Conservation (phyloP, 345 rosid species). For the Syzygium aqueum region DNA sequence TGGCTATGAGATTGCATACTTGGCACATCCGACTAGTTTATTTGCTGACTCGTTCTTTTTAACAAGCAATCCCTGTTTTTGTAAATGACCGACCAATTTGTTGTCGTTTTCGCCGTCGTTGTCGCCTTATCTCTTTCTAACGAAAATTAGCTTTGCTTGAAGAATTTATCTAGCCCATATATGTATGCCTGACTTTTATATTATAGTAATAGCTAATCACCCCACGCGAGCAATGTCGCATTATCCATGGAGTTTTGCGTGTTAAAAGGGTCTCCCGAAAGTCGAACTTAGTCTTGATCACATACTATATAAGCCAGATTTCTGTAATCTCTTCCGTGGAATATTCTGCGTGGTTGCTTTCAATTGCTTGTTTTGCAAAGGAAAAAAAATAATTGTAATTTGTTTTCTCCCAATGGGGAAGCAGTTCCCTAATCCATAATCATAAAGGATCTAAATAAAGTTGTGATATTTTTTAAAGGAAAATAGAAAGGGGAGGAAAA, state of each 20-base stretch:
- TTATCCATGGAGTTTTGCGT: not conserved
- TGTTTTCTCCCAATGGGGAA: too few relatives aligned
- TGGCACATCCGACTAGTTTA: not conserved
- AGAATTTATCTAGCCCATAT: not conserved
- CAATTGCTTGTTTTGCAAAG: not conserved
- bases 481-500: not conserved
- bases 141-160: not conserved
- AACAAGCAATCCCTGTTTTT: not conserved
- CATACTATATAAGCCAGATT: not conserved
- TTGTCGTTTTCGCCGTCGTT: not conserved
- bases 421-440: too few relatives aligned
- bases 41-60: not conserved
- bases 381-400: not conserved
- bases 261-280: not conserved
- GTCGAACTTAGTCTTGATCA: not conserved
- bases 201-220: not conserved
- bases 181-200: not conserved
- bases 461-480: not conserved
- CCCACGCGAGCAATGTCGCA: too few relatives aligned
- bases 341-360: not conserved
- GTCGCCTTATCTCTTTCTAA: not conserved
- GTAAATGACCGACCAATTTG: not conserved
- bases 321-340: not conserved
- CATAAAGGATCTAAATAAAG: not conserved
- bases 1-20: not conserved